Evolutionary conservation across 225 moss, liverwort and hornwort genomes (phyloP).

Genomic region (Antitrichia curtipendula): DNA sequence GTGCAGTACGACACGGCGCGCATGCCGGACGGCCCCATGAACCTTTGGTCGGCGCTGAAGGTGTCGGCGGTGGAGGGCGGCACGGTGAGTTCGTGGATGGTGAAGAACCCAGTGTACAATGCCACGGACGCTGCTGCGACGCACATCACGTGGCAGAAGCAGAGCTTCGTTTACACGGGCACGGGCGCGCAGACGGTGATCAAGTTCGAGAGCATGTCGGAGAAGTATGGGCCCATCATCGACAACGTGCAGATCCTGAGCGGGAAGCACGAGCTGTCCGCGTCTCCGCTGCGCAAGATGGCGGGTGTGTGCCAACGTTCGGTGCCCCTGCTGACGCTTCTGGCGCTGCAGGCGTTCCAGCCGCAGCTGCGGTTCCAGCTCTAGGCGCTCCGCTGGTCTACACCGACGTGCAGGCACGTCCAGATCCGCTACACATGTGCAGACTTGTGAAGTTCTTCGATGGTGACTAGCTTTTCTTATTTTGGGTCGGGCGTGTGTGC

Average conservation of each 20-base stretch:
- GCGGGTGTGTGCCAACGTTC: background rate
- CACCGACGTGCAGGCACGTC: background rate
- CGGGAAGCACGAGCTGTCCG: background rate
- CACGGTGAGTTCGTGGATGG: background rate
- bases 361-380: background rate
- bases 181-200: background rate
- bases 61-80: background rate
- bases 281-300: background rate
- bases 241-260: slow-evolving; percentile 18
- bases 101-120: background rate
- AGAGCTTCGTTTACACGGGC: slow-evolving; percentile 7
- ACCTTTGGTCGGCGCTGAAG: slow-evolving; percentile 2
- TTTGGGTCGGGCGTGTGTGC: background rate
- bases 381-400: background rate
- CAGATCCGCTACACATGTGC: background rate
- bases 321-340: background rate
- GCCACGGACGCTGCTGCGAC: background rate
- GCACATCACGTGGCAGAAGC: slow-evolving; percentile 7
- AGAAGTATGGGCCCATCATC: slow-evolving; percentile 28
- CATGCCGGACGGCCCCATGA: slow-evolving; percentile 2
- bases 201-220: slow-evolving; percentile 36
- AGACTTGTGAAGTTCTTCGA: background rate
- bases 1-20: slow-evolving; percentile 5
- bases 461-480: background rate
- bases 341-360: background rate